These are phyloP conservation scores for Metschnikowia koreensis DNA, from an alignment of 805 yeast genomes.

Conservation along the genomic window DNA sequence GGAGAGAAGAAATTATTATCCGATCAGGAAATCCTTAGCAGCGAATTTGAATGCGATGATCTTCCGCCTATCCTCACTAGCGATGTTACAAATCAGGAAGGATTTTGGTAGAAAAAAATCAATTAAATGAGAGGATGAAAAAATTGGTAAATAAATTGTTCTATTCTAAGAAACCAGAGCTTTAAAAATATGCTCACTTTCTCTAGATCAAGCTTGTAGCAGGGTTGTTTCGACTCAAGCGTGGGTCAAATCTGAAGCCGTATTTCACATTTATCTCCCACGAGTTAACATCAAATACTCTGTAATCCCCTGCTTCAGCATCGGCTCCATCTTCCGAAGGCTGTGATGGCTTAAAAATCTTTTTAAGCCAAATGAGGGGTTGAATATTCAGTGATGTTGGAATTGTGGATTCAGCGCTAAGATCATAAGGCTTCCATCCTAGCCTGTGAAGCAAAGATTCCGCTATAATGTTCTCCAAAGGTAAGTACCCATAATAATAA, in stretches of 20 bases:
- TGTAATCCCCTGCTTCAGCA: conserved; percentile 37
- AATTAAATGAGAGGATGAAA: background rate
- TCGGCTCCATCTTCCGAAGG: conserved; percentile 10
- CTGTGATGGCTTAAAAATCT: conserved; percentile 15
- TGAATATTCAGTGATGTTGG: background rate
- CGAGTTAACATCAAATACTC: conserved; percentile 38
- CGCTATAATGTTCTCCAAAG: conserved; percentile 43
- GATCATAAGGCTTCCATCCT: conserved; percentile 43
- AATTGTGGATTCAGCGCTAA: conserved; percentile 2
- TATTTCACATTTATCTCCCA: conserved; percentile 43
- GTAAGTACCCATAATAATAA: conserved; percentile 41
- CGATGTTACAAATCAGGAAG: background rate
- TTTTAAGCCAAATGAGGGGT: conserved; percentile 29
- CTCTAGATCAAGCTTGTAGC: conserved; percentile 16
- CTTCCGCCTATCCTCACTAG: conserved; percentile 10
- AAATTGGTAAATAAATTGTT: background rate
- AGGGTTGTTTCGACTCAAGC: conserved; percentile 31
- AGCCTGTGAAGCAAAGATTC: conserved; percentile 37
- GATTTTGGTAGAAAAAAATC: background rate
- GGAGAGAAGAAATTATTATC: conserved; percentile 11
- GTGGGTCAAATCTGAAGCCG: conserved; percentile 38
- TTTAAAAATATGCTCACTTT: background rate
- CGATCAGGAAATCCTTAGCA: conserved; percentile 17
- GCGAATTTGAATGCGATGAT: conserved; percentile 16
- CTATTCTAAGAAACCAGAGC: background rate